phyloP scores from a whole-genome alignment of 257 asterid species.

The Agastache rugosa region DNA sequence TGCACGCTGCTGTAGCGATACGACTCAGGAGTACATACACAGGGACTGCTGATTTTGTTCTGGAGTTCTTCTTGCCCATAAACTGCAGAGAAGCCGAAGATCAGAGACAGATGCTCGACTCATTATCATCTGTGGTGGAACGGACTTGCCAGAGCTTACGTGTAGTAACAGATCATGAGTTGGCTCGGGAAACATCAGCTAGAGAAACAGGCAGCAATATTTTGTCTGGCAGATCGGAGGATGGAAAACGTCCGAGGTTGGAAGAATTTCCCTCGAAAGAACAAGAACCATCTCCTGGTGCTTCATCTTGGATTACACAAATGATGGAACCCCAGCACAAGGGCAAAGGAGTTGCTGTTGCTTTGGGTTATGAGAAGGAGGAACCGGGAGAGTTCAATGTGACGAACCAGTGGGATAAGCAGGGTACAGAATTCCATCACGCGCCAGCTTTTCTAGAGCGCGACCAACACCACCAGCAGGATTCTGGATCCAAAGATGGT shows the following conservation, averaged over 20 bases:
- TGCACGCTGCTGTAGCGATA: slow-evolving; percentile 75
- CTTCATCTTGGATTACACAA: slow-evolving; percentile 56
- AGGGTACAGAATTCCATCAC: slow-evolving; percentile 38
- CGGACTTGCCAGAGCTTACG: slow-evolving; percentile 64
- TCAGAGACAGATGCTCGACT: slow-evolving; percentile 64
- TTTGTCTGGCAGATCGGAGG: slow-evolving; percentile 34
- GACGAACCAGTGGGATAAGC: slow-evolving; percentile 52
- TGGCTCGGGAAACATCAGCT: slow-evolving; percentile 52
- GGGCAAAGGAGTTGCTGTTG: slow-evolving; percentile 56
- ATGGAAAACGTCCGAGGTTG: slow-evolving; percentile 31
- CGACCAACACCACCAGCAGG: slow-evolving; percentile 43
- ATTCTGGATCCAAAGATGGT: slow-evolving; percentile 45
- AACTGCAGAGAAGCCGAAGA: slow-evolving; percentile 58
- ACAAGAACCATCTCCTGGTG: slow-evolving; percentile 20
- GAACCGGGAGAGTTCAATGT: slow-evolving; percentile 56
- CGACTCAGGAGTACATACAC: slow-evolving; percentile 72
- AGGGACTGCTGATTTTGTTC: slow-evolving; percentile 68
- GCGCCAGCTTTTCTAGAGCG: slow-evolving; percentile 39
- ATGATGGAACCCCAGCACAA: slow-evolving; percentile 51
- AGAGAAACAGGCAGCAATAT: slow-evolving; percentile 36
- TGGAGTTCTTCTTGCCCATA: slow-evolving; percentile 78
- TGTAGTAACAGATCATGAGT: slow-evolving; percentile 65
- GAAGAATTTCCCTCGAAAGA: slow-evolving; percentile 37
- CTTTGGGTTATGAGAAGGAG: slow-evolving; percentile 45
- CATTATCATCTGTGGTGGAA: slow-evolving; percentile 62